Base-by-base conservation (phyloP, 805 yeast genomes). In the Yamadazyma sp. region DNA sequence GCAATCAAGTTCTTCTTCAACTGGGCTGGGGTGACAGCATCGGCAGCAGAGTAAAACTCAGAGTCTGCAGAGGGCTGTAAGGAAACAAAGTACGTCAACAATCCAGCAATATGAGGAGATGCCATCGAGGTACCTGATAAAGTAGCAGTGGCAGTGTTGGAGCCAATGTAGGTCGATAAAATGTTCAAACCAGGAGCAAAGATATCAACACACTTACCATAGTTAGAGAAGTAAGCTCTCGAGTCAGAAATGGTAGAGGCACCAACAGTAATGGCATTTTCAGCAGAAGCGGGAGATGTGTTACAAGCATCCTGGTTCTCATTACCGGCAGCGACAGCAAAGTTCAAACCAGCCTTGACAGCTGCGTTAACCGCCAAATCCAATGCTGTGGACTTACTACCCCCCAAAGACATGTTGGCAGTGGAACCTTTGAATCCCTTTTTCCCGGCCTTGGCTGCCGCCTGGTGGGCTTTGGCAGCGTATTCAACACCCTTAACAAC, bases 121-220 rank as follows among this genome's bases (percentile, higher is more conserved):
- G 98, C 96, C 99, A 91, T 91, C 11, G 98, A 91, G 8, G 97
- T 91, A 66, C 99, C 99, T 25, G 95, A 84, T 59, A 85, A 71
- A 26, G 86, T 78, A 30, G 93, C 89, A 49, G 91, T 83, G 28
- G 89, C 85, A 37, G 77, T 64, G 36, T 75, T 71, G 3, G 88
- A 80, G 29, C 95, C 93, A 59, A 82, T 84, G 60, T 84, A 85
- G 25, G 91, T 84, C 29, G 96, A 87, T 49, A 83, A 71, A 44
- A 91, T 79, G 60, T 87, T 83, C 54, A 88, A 82, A 56, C 99
- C 99, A 16, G 99, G 99, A 19, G 95, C 99, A 59, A 88, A 91
- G 48, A 91, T 83, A 58, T 91, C 97, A 41, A 93, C 97, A 73
- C 99, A 91, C 57, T 75, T 77, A 61, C 99, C 99, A 64, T 77